Conservation (phyloP, 257 asterid species). For the Solanum stenotomum region DNA sequence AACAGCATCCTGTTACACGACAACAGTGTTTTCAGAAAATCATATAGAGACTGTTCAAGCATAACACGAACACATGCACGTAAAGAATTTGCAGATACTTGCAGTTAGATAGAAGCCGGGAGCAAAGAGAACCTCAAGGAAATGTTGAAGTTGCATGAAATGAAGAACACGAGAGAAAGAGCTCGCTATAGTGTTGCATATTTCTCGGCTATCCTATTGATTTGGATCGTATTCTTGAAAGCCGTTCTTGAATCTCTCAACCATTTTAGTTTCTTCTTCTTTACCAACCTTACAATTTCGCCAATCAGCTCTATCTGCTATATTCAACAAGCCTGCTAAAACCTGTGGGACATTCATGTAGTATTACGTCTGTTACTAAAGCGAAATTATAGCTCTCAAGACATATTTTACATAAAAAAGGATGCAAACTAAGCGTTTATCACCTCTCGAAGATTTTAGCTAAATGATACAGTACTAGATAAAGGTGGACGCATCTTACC, state of each 20-base stretch:
- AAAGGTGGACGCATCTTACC: conserved; percentile 28
- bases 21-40: not conserved
- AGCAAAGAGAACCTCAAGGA: not conserved
- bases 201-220: conserved; percentile 24
- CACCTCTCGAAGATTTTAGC: not conserved
- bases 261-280: conserved; percentile 72
- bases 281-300: conserved; percentile 68
- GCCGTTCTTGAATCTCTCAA: conserved; percentile 49
- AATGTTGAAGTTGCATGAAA: not conserved
- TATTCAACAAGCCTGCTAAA: conserved; percentile 84
- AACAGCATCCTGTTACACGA: not conserved
- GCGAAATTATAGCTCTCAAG: not conserved
- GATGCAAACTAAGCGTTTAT: not conserved
- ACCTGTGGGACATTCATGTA: conserved; percentile 37
- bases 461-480: not conserved
- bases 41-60: not conserved
- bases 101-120: not conserved
- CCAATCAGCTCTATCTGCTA: conserved; percentile 94
- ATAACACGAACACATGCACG: not conserved
- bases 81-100: not conserved
- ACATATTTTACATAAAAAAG: not conserved
- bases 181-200: conserved; percentile 8
- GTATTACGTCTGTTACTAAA: not conserved
- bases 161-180: not conserved
- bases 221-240: conserved; percentile 61